Base-by-base conservation (phyloP, 257 asterid species). In the Petrea volubilis region DNA sequence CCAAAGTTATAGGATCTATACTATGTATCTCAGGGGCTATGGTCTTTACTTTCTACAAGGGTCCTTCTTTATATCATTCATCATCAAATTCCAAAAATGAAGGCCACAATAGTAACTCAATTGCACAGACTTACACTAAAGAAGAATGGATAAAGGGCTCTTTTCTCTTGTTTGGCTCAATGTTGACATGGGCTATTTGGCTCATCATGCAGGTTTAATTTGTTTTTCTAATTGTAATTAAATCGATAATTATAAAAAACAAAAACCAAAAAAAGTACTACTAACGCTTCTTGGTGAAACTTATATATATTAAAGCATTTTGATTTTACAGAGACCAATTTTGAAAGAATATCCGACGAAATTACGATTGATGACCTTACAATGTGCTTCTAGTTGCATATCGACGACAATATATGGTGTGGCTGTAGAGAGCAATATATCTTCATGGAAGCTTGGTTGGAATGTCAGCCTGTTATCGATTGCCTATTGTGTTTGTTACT, bases 71-170 rank as follows among this genome's bases (percentile, higher is more conserved):
- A 6, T 74, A 82, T 33, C n/a, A n/a, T n/a, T n/a, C n/a, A n/a
- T n/a, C n/a, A n/a, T 73, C 80, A 18, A 71, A 60, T 21, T 49
- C 68, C 20, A 36, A 51, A 7, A 76, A 43, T 14, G 75, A 78
- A 60, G 33, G 43, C n/a, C 62, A 34, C 7, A 68, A n/a, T n/a
- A n/a, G n/a, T n/a, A n/a, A 74, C 10, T 20, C 60, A 23, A 31
- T 53, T n/a, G 68, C 70, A 44, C 74, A 60, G 29, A 44, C 43
- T 52, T 68, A 77, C 60, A 71, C 82, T 11, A 78, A 34, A 79
- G 68, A 70, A 40, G 89, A 83, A 51, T 85, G 88, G 93, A 78
- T 85, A 15, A 89, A 78, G 66, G 93, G 93, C n/a, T 77, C 83
- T 23, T n/a, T 80, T 40, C 73, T 89, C 64, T 43, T 78, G 71